Evolutionary conservation across 2,329 filamentous ascomycete species (phyloP).

Genomic region (Davidsoniella neocaledoniae): DNA sequence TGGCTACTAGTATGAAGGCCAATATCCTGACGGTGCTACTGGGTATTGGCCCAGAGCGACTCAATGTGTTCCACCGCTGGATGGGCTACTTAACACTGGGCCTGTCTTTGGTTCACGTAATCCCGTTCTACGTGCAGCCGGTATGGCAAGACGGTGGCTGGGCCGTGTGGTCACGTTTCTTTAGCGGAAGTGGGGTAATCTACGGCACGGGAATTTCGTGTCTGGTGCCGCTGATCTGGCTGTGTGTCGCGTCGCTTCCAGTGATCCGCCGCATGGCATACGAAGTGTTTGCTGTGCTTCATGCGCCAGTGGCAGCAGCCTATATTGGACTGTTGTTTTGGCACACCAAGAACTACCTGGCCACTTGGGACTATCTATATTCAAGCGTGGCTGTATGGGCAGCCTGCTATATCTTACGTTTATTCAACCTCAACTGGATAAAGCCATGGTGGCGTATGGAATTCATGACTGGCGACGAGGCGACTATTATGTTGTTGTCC

Average conservation of each 20-base stretch:
- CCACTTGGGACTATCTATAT: slow-evolving; percentile 79
- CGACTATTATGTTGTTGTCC: slow-evolving; percentile 72
- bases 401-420: slow-evolving; percentile 52
- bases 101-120: slow-evolving; percentile 63
- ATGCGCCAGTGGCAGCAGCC: slow-evolving; percentile 63
- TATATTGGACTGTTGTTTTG: slow-evolving; percentile 82
- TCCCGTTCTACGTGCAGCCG: slow-evolving; percentile 82
- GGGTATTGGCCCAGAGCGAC: slow-evolving; percentile 76
- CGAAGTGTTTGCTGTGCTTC: slow-evolving; percentile 68
- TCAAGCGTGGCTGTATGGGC: slow-evolving; percentile 66
- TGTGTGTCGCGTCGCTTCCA: slow-evolving; percentile 72
- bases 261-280: slow-evolving; percentile 63
- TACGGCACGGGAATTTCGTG: slow-evolving; percentile 80
- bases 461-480: slow-evolving; percentile 81
- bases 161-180: slow-evolving; percentile 52
- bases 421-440: slow-evolving; percentile 82
- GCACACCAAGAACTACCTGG: slow-evolving; percentile 86
- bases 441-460: slow-evolving; percentile 56
- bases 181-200: slow-evolving; percentile 45
- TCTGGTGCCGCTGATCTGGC: slow-evolving; percentile 62
- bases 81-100: slow-evolving; percentile 73
- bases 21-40: slow-evolving; percentile 73
- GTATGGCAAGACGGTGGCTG: slow-evolving; percentile 68
- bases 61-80: slow-evolving; percentile 91
- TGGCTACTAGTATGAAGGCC: slow-evolving; percentile 78